These are phyloP conservation scores for Ceriops tagal DNA, from an alignment of 345 rosid species.

Conservation along the genomic window DNA sequence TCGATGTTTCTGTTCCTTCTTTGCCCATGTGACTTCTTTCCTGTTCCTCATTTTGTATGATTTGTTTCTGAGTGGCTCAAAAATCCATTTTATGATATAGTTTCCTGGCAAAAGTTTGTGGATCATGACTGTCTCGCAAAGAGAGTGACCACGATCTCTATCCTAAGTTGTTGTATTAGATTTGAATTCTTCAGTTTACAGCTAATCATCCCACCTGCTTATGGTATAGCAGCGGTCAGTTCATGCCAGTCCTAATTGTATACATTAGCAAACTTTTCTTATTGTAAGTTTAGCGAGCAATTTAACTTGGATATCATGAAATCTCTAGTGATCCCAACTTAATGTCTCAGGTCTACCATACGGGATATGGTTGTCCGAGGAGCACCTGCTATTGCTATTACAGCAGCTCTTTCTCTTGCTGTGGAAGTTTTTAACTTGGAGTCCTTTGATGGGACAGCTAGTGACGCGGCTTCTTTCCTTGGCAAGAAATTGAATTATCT, in stretches of 20 bases:
- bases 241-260: too few relatives aligned
- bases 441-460: conserved; percentile 48
- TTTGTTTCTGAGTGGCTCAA: too few relatives aligned
- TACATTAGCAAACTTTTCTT: neutral
- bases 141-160: too few relatives aligned
- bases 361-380: conserved; percentile 97
- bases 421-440: conserved; percentile 66
- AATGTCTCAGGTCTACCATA: conserved; percentile 62
- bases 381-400: conserved; percentile 96
- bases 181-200: too few relatives aligned
- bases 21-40: neutral
- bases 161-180: too few relatives aligned
- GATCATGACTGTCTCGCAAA: too few relatives aligned
- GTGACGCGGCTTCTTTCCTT: conserved; percentile 56
- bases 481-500: conserved; percentile 62
- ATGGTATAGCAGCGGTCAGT: too few relatives aligned
- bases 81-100: too few relatives aligned
- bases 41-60: neutral
- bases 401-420: conserved; percentile 89
- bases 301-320: neutral
- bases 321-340: neutral
- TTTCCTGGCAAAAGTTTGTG: too few relatives aligned
- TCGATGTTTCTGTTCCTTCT: too few relatives aligned
- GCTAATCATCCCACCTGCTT: too few relatives aligned
- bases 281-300: neutral